A percentile compares a stretch with the other conserved stretches of the same genome.
Conservation (phyloP, 768 basidiomycete genomes). For the Neoboletus magnificus region DNA sequence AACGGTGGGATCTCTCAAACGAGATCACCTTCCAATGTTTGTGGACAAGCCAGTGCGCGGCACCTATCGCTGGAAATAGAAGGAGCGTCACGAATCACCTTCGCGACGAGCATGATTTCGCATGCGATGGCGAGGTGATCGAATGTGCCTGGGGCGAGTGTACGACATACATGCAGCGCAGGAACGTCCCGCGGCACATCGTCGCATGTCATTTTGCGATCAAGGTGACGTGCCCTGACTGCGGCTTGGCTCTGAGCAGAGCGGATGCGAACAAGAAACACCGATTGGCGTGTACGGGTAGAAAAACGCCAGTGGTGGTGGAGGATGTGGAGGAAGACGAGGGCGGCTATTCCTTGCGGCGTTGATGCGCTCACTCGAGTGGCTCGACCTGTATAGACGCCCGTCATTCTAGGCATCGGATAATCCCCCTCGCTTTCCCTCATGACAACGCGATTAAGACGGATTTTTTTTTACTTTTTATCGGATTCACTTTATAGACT, state of each 20-base stretch:
- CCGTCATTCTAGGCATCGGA: not conserved
- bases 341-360: slow-evolving; percentile 8
- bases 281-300: slow-evolving; percentile 7
- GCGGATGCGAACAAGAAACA: slow-evolving; percentile 27
- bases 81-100: slow-evolving; percentile 21
- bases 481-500: not conserved
- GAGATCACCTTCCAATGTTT: slow-evolving; percentile 15
- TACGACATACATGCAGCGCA: slow-evolving; percentile 15
- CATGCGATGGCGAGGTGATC: slow-evolving; percentile 12
- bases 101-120: slow-evolving; percentile 18
- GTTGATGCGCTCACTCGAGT: slow-evolving; percentile 12
- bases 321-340: not conserved
- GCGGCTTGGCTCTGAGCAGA: slow-evolving; percentile 19
- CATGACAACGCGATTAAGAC: not conserved
- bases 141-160: slow-evolving; percentile 21
- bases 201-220: slow-evolving; percentile 23
- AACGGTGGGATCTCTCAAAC: slow-evolving; percentile 4
- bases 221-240: slow-evolving; percentile 16
- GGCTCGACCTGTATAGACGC: not conserved
- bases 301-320: not conserved
- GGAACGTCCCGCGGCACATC: slow-evolving; percentile 27
- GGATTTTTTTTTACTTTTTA: not conserved
- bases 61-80: slow-evolving; percentile 16
- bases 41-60: slow-evolving; percentile 19
- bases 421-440: not conserved